A percentile compares a stretch with the other conserved stretches of the same genome.
Evolutionary conservation across 2,329 filamentous ascomycete genomes (phyloP).

Genomic region (Claviceps purpurea): DNA sequence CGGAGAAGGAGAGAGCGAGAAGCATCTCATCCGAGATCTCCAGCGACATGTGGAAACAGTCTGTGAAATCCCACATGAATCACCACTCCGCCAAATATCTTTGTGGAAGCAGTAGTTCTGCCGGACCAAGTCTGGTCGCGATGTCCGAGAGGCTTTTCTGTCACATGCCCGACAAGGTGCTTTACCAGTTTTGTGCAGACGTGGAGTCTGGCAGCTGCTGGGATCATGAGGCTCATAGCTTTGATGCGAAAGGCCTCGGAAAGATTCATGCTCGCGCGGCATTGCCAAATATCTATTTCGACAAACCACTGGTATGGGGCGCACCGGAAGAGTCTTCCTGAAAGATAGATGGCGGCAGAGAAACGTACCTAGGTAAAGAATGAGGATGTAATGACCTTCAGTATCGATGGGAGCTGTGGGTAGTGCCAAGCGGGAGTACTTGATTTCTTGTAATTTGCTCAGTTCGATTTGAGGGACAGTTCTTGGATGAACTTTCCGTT

Average conservation of each 20-base stretch:
- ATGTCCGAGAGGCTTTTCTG: neutral
- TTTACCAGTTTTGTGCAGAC: constrained; percentile 1
- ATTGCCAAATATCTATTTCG: neutral
- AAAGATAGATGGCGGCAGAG: too few species aligned
- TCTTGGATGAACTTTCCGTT: too few species aligned
- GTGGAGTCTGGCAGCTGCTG: constrained; percentile 1
- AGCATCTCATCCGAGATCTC: neutral
- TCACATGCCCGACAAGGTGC: constrained; percentile 2
- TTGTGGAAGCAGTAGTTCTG: neutral
- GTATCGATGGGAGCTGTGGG: too few species aligned
- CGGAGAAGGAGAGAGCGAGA: neutral
- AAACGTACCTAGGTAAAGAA: too few species aligned
- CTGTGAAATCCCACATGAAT: neutral
- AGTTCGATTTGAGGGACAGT: too few species aligned
- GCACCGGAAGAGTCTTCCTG: neutral
- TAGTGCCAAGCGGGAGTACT: too few species aligned
- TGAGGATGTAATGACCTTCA: too few species aligned
- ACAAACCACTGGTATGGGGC: neutral
- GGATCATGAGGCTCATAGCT: neutral
- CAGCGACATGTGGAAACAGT: neutral
- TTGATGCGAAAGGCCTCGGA: neutral
- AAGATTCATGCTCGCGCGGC: neutral
- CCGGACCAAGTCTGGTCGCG: constrained; percentile 3
- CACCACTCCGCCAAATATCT: neutral
- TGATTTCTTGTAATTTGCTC: too few species aligned